These are phyloP conservation scores for Aspergillus amoenus DNA, from an alignment of 2,329 filamentous ascomycete genomes.

Conservation along the genomic window DNA sequence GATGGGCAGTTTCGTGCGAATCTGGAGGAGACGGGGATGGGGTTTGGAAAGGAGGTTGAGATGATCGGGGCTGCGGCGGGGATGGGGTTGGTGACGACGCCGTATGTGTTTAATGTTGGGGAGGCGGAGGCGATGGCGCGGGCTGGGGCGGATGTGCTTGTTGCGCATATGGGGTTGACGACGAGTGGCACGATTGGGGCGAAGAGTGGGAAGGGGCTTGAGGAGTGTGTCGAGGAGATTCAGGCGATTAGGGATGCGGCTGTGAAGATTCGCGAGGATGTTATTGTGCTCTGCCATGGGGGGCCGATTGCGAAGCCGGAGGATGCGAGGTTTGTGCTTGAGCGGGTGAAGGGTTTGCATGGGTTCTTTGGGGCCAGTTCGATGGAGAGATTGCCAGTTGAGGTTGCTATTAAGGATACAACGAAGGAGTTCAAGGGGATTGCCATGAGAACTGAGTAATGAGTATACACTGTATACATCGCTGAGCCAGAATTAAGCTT, in stretches of 20 bases:
- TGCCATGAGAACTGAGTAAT: slow-evolving; percentile 19
- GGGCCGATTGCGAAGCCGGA: slow-evolving; percentile 65
- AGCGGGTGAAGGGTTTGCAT: slow-evolving; percentile 62
- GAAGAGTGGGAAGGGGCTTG: slow-evolving; percentile 59
- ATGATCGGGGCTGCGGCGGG: slow-evolving; percentile 62
- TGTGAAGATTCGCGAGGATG: slow-evolving; percentile 53
- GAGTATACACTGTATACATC: no score
- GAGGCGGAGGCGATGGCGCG: slow-evolving; percentile 62
- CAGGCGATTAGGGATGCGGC: slow-evolving; percentile 66
- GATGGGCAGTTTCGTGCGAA: slow-evolving; percentile 67
- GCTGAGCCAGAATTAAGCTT: no score
- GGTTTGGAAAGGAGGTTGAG: slow-evolving; percentile 65
- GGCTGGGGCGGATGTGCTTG: slow-evolving; percentile 66
- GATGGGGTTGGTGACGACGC: slow-evolving; percentile 65
- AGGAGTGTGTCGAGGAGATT: slow-evolving; percentile 62
- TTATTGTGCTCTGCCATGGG: slow-evolving; percentile 70
- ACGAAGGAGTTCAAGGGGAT: slow-evolving; percentile 55
- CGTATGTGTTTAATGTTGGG: slow-evolving; percentile 66
- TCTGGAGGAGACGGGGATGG: slow-evolving; percentile 72
- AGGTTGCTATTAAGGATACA: slow-evolving; percentile 62
- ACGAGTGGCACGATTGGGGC: slow-evolving; percentile 66
- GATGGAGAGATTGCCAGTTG: slow-evolving; percentile 69
- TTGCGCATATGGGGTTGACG: slow-evolving; percentile 69
- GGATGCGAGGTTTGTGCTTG: slow-evolving; percentile 64
- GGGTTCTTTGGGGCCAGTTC: slow-evolving; percentile 70